Conservation (phyloP, 306 rosid species). For the Dalbergia oliveri region DNA sequence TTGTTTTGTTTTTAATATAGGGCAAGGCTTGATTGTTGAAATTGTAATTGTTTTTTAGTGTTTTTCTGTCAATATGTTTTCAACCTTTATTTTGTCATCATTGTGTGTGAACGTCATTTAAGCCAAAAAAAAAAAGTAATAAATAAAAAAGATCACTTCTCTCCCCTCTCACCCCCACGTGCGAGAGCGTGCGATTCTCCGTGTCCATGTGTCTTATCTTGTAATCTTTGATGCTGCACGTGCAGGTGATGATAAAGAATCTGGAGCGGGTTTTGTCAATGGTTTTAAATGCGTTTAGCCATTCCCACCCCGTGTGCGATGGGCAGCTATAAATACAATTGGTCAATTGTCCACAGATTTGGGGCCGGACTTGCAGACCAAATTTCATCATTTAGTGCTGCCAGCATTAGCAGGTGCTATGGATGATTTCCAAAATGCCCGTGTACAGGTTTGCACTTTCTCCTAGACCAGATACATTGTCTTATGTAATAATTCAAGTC, state of each 20-base stretch:
- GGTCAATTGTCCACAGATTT: slow-evolving; percentile 83
- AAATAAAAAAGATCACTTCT: too few species aligned
- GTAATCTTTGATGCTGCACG: slow-evolving; percentile 53
- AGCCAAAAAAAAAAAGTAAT: not conserved
- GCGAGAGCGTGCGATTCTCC: too few species aligned
- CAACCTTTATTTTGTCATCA: slow-evolving; percentile 27
- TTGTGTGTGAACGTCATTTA: not conserved
- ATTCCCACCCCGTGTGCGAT: slow-evolving; percentile 72
- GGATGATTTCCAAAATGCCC: slow-evolving; percentile 81
- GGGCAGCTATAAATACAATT: slow-evolving; percentile 87
- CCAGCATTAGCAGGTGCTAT: slow-evolving; percentile 78
- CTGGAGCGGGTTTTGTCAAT: slow-evolving; percentile 71
- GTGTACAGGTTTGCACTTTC: slow-evolving; percentile 72
- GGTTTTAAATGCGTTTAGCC: slow-evolving; percentile 67
- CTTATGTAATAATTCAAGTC: slow-evolving; percentile 3
- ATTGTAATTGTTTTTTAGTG: not conserved
- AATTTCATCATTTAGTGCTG: slow-evolving; percentile 64
- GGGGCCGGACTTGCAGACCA: slow-evolving; percentile 76
- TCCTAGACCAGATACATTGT: not conserved
- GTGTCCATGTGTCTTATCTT: not conserved
- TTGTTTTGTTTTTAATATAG: too few species aligned
- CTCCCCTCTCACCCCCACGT: too few species aligned
- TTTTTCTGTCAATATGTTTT: not conserved
- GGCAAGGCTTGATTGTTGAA: not conserved
- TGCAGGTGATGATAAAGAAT: slow-evolving; percentile 77